phyloP scores from a whole-genome alignment of 1,139 yeast species.

The Yamadazyma jaroonii region DNA sequence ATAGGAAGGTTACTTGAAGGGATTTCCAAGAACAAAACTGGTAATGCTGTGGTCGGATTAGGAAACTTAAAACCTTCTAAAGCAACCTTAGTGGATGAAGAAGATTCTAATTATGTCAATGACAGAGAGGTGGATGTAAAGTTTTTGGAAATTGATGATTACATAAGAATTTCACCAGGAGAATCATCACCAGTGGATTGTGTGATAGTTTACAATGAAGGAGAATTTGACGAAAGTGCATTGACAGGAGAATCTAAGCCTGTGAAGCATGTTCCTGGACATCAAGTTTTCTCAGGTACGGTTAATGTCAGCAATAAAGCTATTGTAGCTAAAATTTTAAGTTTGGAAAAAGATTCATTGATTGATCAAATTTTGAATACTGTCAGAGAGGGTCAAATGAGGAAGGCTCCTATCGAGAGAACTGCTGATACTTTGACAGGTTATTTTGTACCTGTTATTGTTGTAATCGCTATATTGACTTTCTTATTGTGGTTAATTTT shows the following conservation, averaged over 20 bases:
- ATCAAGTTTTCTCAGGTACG: conserved; percentile 72
- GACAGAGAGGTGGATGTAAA: conserved; percentile 46
- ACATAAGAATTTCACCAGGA: conserved; percentile 58
- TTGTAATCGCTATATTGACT: conserved; percentile 55
- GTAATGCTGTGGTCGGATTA: conserved; percentile 59
- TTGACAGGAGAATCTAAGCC: conserved; percentile 70
- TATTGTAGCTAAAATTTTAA: conserved; percentile 54
- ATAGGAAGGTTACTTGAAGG: conserved; percentile 70
- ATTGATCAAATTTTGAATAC: conserved; percentile 68
- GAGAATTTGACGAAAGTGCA: conserved; percentile 74
- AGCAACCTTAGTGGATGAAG: conserved; percentile 48
- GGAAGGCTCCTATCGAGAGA: conserved; percentile 73
- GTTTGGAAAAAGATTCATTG: conserved; percentile 63
- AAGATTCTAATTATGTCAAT: conserved; percentile 19
- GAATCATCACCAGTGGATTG: conserved; percentile 75
- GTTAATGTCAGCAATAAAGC: conserved; percentile 58
- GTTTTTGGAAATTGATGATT: conserved; percentile 62
- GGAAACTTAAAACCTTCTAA: conserved; percentile 47
- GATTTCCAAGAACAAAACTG: conserved; percentile 62
- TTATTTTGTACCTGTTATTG: conserved; percentile 68
- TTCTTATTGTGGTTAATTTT: conserved; percentile 69
- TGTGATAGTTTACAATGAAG: conserved; percentile 51
- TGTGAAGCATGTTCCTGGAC: conserved; percentile 48
- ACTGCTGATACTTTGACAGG: conserved; percentile 71
- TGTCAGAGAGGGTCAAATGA: conserved; percentile 71